Conservation (phyloP, 73 alveolate species). For the Stentor coeruleus region DNA sequence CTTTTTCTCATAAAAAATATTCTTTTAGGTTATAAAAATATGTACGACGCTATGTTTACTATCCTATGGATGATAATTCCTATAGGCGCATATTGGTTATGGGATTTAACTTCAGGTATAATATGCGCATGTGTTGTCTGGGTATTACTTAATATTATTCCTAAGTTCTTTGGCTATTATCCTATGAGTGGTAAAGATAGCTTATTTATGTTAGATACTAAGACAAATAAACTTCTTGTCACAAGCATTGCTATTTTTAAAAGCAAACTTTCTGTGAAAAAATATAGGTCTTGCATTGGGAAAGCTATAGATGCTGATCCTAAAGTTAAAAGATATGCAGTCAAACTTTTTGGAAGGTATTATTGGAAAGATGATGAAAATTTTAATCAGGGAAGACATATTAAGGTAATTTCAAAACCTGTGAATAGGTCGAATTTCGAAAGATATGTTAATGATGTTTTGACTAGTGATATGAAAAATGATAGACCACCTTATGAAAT, state of each 20-base stretch:
- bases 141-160: neutral
- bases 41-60: neutral
- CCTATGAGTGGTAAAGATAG: neutral
- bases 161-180: neutral
- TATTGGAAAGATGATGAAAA: neutral
- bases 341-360: neutral
- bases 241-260: constrained; percentile 10
- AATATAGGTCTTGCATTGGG: neutral
- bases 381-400: neutral
- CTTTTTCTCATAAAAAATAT: too few relatives aligned
- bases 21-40: too few relatives aligned
- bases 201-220: neutral
- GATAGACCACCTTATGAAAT: constrained; percentile 6
- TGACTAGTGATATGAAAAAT: neutral
- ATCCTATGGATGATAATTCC: neutral
- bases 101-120: too few relatives aligned
- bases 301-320: constrained; percentile 19
- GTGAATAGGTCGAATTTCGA: neutral
- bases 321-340: neutral
- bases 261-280: neutral
- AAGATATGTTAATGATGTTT: neutral
- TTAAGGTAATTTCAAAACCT: neutral
- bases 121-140: too few relatives aligned
- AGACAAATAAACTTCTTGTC: neutral
- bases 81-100: too few relatives aligned